phyloP scores from a whole-genome alignment of 371 early-diverging fungal species.

The Mucor mucedo region DNA sequence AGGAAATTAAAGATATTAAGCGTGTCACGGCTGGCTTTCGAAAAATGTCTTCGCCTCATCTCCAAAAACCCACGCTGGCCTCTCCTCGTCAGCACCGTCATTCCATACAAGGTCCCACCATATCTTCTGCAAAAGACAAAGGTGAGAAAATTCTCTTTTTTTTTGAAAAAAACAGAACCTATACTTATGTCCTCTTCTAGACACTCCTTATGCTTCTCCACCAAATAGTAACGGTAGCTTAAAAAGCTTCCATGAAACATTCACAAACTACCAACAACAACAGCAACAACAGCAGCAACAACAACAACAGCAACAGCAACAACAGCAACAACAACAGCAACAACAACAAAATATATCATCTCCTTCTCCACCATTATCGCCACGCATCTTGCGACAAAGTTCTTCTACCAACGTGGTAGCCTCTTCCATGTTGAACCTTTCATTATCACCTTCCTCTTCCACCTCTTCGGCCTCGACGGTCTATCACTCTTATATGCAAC shows the following conservation, averaged over 20 bases:
- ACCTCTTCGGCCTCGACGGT: conserved; percentile 15
- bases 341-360: not conserved
- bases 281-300: not conserved
- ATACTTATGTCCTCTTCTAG: no score
- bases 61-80: conserved; percentile 10
- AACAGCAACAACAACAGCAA: not conserved
- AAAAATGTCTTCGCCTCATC: conserved; percentile 36
- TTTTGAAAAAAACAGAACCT: not conserved
- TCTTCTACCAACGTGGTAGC: conserved; percentile 18
- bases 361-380: conserved; percentile 29
- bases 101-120: conserved; percentile 24
- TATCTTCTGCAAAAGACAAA: conserved; percentile 5
- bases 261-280: not conserved
- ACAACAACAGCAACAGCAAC: not conserved
- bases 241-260: conserved; percentile 5
- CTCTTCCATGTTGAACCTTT: conserved; percentile 22
- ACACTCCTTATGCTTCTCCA: conserved; percentile 12
- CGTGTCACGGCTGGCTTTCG: conserved; percentile 21
- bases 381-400: conserved; percentile 11
- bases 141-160: not conserved
- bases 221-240: conserved; percentile 16
- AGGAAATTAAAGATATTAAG: conserved; percentile 25
- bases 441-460: conserved; percentile 33
- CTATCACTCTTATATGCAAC: conserved; percentile 14
- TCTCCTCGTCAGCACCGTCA: conserved; percentile 29